Evolutionary conservation across 352 stramenopile genomes (phyloP).

Genomic region (Phytophthora aleatoria): DNA sequence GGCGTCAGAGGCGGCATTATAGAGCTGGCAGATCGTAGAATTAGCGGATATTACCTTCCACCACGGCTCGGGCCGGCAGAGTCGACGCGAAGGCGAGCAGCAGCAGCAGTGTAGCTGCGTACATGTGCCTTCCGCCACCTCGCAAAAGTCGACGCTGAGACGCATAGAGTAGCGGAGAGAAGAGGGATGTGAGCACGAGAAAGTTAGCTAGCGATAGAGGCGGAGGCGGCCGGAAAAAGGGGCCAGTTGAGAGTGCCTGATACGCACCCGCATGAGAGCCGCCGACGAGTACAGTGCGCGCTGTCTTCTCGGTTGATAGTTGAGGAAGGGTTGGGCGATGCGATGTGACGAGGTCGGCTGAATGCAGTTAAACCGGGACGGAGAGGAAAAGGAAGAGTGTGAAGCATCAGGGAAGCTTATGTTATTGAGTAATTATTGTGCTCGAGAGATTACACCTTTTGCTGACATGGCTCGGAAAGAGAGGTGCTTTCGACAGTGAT

Average conservation of each 20-base stretch:
- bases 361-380: constrained; percentile 2
- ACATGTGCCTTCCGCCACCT: constrained; percentile 22
- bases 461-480: too few relatives aligned
- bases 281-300: constrained; percentile 24
- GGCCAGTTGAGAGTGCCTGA: background rate
- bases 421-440: too few relatives aligned
- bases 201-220: constrained; percentile 6
- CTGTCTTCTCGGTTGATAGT: constrained; percentile 20
- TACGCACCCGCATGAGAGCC: constrained; percentile 33
- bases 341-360: constrained; percentile 31
- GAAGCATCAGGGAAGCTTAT: too few relatives aligned
- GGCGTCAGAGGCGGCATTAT: constrained; percentile 1
- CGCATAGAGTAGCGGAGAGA: constrained; percentile 3
- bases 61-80: constrained; percentile 3
- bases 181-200: constrained; percentile 10
- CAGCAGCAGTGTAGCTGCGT: constrained; percentile 29
- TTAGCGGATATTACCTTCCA: constrained; percentile 14
- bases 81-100: constrained; percentile 27
- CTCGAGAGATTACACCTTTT: too few relatives aligned
- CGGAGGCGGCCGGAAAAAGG: background rate
- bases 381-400: background rate
- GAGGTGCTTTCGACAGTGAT: too few relatives aligned
- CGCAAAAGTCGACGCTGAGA: constrained; percentile 36
- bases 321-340: constrained; percentile 13
- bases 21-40: constrained; percentile 1